Percentiles rank a stretch among this genome's conserved stretches.
Evolutionary conservation across 768 basidiomycete genomes (phyloP).

Genomic region (Calocera viscosa): DNA sequence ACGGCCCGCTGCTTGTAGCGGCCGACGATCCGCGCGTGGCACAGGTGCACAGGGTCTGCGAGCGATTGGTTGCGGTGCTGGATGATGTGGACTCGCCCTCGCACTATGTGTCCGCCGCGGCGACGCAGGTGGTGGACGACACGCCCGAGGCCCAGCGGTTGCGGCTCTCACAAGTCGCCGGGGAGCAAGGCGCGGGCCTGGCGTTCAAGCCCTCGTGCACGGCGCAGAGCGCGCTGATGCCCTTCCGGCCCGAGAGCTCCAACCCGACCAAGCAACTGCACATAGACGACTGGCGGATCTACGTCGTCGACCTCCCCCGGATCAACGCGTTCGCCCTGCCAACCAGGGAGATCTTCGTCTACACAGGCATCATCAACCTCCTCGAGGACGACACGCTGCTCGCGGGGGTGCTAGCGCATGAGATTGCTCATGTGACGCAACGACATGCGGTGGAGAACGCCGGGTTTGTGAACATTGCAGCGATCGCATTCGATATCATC

Average conservation of each 20-base stretch:
- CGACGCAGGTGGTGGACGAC: not conserved
- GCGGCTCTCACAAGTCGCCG: constrained; percentile 26
- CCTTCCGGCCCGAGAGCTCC: constrained; percentile 27
- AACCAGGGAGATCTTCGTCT: constrained; percentile 34
- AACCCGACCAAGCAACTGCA: constrained; percentile 32
- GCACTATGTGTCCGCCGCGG: constrained; percentile 15
- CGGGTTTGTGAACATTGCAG: constrained; percentile 31
- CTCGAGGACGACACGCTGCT: constrained; percentile 31
- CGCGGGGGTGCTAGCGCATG: constrained; percentile 33
- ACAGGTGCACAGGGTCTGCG: constrained; percentile 27
- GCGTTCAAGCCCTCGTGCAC: constrained; percentile 19
- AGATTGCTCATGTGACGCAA: constrained; percentile 31
- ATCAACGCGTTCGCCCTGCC: constrained; percentile 34
- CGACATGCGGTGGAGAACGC: constrained; percentile 36
- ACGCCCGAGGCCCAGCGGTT: constrained; percentile 18
- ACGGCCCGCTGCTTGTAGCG: constrained; percentile 28
- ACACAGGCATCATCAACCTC: constrained; percentile 31
- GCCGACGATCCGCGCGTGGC: constrained; percentile 26
- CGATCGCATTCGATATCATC: constrained; percentile 34
- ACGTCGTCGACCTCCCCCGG: constrained; percentile 30
- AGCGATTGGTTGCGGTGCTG: constrained; percentile 29
- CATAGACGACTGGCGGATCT: constrained; percentile 32
- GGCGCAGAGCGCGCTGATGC: constrained; percentile 25
- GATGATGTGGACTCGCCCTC: constrained; percentile 24
- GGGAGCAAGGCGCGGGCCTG: constrained; percentile 19